Evolutionary conservation across 352 stramenopile genomes (phyloP).

Genomic region (Thraustochytrium striatum): DNA sequence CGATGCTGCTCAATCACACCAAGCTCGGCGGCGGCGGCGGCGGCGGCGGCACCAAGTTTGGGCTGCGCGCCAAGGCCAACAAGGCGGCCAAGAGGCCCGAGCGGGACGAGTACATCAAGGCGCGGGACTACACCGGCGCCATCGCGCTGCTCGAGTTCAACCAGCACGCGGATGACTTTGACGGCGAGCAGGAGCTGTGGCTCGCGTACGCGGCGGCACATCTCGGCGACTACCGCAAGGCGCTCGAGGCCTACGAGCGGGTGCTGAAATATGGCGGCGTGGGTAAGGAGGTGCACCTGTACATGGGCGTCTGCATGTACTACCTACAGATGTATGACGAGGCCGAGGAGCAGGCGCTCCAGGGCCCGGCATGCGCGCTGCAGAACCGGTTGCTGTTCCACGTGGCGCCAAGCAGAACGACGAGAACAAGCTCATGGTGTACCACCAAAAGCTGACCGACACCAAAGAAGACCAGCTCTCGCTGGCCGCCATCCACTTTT

Average conservation of each 20-base stretch:
- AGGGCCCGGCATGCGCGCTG: slow-evolving; percentile 67
- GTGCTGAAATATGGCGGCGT: slow-evolving; percentile 58
- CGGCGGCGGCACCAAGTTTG: slow-evolving; percentile 35
- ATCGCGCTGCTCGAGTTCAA: slow-evolving; percentile 90
- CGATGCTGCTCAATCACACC: slow-evolving; percentile 45
- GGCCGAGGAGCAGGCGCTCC: slow-evolving; percentile 68
- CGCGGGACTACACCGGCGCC: slow-evolving; percentile 85
- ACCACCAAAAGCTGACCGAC: slow-evolving; percentile 86
- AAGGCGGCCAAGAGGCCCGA: slow-evolving; percentile 37
- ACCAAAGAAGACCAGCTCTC: slow-evolving; percentile 75
- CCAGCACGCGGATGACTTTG: slow-evolving; percentile 55
- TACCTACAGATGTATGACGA: slow-evolving; percentile 86
- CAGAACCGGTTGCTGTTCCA: slow-evolving; percentile 91
- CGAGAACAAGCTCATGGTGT: slow-evolving; percentile 87
- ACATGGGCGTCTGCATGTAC: slow-evolving; percentile 83
- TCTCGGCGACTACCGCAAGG: slow-evolving; percentile 84
- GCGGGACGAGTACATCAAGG: slow-evolving; percentile 61
- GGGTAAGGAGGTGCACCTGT: slow-evolving; percentile 75
- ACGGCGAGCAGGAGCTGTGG: slow-evolving; percentile 73
- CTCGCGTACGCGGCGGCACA: slow-evolving; percentile 90
- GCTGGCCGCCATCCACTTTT: slow-evolving; percentile 90
- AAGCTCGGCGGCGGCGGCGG: background rate
- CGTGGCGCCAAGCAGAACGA: slow-evolving; percentile 78
- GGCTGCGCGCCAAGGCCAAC: slow-evolving; percentile 22
- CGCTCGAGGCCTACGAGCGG: slow-evolving; percentile 81